These are phyloP conservation scores for Colletotrichum cordylinicola DNA, from an alignment of 2,329 filamentous ascomycete species.

Conservation along the genomic window DNA sequence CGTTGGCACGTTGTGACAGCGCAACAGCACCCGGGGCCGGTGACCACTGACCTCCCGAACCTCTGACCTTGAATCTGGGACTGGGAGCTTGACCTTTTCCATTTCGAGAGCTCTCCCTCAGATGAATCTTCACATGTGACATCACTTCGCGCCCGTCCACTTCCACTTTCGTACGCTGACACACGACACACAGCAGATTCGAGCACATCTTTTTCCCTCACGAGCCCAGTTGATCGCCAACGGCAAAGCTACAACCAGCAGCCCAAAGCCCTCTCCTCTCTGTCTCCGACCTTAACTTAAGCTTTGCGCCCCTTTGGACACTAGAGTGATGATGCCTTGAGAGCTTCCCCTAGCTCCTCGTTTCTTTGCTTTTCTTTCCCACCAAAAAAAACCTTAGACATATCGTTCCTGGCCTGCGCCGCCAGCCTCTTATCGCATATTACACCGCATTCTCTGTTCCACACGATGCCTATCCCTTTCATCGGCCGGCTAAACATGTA, in stretches of 20 bases:
- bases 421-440: not conserved
- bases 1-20: not conserved
- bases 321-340: conserved; percentile 11
- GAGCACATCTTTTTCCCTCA: not conserved
- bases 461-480: conserved; percentile 57
- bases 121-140: conserved; percentile 22
- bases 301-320: conserved; percentile 4
- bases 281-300: not conserved
- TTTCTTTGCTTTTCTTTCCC: conserved; percentile 5
- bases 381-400: conserved; percentile 6
- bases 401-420: conserved; percentile 13
- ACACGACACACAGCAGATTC: not conserved
- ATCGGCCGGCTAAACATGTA: conserved; percentile 58
- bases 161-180: conserved; percentile 14
- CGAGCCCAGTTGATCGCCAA: not conserved
- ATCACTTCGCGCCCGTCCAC: conserved; percentile 19
- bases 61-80: not conserved
- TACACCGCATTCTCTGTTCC: conserved; percentile 1
- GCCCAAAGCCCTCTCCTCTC: not conserved
- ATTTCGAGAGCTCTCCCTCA: conserved; percentile 5
- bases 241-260: not conserved
- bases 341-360: not conserved
- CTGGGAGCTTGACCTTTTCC: not conserved
- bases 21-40: not conserved
- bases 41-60: not conserved